phyloP scores from a whole-genome alignment of 306 rosid species.

The Sechiopsis laciniata region DNA sequence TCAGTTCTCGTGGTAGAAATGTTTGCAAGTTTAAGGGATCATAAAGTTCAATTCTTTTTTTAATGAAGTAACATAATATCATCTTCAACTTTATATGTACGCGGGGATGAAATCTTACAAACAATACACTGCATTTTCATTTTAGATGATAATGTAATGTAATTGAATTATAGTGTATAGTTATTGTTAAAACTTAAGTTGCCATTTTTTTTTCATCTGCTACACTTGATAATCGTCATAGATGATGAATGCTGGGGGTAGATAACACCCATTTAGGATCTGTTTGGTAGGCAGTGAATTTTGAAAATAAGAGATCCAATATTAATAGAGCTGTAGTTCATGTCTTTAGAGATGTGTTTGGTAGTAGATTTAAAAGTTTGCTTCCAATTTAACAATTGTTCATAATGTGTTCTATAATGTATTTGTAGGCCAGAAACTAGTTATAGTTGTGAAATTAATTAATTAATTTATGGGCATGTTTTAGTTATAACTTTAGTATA shows the following conservation, averaged over 20 bases:
- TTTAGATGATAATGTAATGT: neutral
- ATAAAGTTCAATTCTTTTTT: neutral
- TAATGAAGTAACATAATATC: neutral
- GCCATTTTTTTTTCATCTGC: neutral
- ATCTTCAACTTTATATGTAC: neutral
- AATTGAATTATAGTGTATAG: neutral
- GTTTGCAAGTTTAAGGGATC: neutral
- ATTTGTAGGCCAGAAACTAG: too few species aligned
- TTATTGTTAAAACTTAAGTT: neutral
- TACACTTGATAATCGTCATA: neutral
- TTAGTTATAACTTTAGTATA: too few species aligned
- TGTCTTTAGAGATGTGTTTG: too few species aligned
- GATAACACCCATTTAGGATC: neutral
- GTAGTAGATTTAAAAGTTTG: too few species aligned
- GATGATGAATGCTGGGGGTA: neutral
- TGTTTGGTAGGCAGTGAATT: too few species aligned
- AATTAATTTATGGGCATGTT: too few species aligned
- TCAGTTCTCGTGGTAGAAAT: neutral
- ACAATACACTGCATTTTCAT: neutral
- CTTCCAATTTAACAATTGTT: too few species aligned
- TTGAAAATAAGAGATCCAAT: too few species aligned
- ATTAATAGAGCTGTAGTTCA: too few species aligned
- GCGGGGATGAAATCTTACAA: neutral
- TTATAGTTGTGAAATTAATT: too few species aligned
- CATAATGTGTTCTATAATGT: too few species aligned